These are phyloP conservation scores for Scutellaria galericulata DNA, from an alignment of 257 asterid species.

Conservation along the genomic window DNA sequence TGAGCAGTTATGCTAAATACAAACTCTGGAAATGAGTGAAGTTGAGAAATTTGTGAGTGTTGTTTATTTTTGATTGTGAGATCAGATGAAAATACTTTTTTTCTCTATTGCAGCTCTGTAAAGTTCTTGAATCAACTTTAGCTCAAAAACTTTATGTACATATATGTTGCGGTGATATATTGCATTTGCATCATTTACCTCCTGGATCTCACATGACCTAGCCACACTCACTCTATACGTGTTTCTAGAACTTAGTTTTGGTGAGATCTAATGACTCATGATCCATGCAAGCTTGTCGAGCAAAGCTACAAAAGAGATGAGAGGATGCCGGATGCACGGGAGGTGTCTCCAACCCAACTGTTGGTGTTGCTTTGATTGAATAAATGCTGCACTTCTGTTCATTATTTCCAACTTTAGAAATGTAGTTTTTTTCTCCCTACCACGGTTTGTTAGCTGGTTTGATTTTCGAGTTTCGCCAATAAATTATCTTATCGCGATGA, in stretches of 20 bases:
- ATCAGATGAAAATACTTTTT: neutral
- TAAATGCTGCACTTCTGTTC: slow-evolving; percentile 22
- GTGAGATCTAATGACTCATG: neutral
- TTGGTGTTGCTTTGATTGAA: neutral
- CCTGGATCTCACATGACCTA: no score
- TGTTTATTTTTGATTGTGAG: neutral
- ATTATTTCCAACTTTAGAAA: slow-evolving; percentile 8
- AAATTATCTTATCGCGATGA: neutral
- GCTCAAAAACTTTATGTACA: no score
- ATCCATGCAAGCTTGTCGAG: neutral
- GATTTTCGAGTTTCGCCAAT: neutral
- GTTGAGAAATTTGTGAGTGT: no score
- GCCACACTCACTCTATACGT: neutral
- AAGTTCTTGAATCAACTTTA: no score
- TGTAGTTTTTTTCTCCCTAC: neutral
- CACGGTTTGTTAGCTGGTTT: neutral
- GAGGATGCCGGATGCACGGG: neutral
- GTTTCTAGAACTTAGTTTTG: neutral
- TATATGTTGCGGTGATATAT: no score
- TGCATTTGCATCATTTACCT: no score
- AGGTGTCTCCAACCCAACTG: slow-evolving; percentile 1
- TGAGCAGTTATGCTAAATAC: no score
- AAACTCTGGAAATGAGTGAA: no score
- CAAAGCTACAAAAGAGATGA: neutral
- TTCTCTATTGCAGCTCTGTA: neutral